Conservation (phyloP, 2,329 filamentous ascomycete genomes). For the Alternaria gansuensis region DNA sequence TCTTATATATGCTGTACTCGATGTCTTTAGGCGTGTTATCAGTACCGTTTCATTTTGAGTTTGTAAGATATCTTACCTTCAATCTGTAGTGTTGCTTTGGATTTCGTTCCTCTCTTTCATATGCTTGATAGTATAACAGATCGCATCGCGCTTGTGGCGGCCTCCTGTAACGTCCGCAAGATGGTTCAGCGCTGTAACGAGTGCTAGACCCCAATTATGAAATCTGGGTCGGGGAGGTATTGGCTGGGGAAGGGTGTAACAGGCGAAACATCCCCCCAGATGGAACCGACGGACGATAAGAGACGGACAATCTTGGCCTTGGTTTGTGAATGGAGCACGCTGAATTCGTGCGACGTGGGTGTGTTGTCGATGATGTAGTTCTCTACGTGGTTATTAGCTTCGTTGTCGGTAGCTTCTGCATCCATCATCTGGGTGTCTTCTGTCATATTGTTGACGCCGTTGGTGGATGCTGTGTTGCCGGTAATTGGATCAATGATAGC, state of each 20-base stretch:
- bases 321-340: background rate
- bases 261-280: conserved; percentile 2
- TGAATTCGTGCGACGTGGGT: conserved; percentile 3
- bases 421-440: background rate
- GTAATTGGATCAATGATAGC: background rate
- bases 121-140: background rate
- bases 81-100: background rate
- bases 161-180: background rate
- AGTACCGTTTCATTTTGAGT: background rate
- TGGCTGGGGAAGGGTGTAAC: background rate
- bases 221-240: conserved; percentile 8
- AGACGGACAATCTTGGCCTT: background rate
- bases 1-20: background rate
- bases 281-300: background rate
- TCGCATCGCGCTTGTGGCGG: background rate
- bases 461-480: background rate
- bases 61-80: background rate
- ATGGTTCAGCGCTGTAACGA: background rate
- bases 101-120: background rate
- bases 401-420: background rate
- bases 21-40: background rate
- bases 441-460: background rate
- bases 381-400: background rate
- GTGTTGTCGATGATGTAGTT: background rate
- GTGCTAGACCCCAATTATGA: background rate